phyloP scores from a whole-genome alignment of 2,329 filamentous ascomycete genomes.

The Ceratocystis destructans region DNA sequence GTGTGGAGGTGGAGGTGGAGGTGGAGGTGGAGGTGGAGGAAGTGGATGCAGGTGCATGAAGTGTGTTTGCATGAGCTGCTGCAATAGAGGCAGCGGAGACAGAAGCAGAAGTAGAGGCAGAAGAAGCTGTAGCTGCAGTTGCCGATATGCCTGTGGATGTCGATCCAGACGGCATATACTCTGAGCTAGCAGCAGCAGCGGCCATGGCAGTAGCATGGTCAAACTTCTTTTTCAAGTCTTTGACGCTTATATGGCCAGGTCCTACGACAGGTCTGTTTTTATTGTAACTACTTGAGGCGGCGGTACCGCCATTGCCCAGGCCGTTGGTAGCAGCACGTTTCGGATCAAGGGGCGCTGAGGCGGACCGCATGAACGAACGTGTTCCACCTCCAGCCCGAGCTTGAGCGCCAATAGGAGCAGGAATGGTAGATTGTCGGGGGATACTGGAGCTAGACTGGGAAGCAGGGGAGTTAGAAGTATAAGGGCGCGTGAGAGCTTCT shows the following conservation, averaged over 20 bases:
- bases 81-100: not conserved
- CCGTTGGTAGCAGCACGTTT: not conserved
- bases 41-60: conserved; percentile 8
- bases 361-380: conserved; percentile 11
- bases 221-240: conserved; percentile 67
- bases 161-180: conserved; percentile 3
- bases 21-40: not conserved
- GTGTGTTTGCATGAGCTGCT: not conserved
- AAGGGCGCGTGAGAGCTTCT: not conserved
- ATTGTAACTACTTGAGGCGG: not conserved
- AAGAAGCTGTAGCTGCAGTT: not conserved
- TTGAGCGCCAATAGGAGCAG: conserved; percentile 10
- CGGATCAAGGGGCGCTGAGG: conserved; percentile 16
- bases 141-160: not conserved
- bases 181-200: conserved; percentile 19
- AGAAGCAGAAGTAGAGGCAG: not conserved
- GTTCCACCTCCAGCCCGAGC: not conserved
- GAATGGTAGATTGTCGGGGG: conserved; percentile 15
- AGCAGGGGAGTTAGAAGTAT: not conserved
- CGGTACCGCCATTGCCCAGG: not conserved
- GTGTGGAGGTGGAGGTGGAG: not conserved
- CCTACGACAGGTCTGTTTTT: not conserved
- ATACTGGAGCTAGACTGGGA: conserved; percentile 5
- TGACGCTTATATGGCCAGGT: conserved; percentile 43
- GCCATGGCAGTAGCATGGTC: conserved; percentile 41